Conservation (phyloP, 305 asterid genomes). For the Plantago coronopus region DNA sequence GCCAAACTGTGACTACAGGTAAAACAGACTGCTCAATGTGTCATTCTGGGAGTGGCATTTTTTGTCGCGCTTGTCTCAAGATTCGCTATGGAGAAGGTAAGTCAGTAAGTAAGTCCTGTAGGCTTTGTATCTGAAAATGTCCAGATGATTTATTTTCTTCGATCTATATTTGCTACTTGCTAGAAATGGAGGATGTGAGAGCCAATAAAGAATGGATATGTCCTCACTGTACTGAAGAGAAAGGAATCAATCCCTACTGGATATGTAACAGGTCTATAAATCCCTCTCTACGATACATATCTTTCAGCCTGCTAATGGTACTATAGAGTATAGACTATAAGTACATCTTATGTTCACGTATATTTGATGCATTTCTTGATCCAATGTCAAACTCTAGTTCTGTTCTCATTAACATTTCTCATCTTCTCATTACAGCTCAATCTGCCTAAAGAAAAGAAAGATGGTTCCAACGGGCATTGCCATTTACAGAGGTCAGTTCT, state of each 20-base stretch:
- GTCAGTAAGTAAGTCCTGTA: too few species aligned
- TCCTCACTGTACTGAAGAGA: constrained; percentile 71
- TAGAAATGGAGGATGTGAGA: constrained; percentile 75
- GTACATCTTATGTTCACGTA: too few species aligned
- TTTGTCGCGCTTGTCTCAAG: constrained; percentile 80
- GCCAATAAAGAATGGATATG: constrained; percentile 64
- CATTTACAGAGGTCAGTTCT: constrained; percentile 58
- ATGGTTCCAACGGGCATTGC: constrained; percentile 82
- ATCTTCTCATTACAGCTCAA: constrained; percentile 39
- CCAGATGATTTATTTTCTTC: constrained; percentile 9
- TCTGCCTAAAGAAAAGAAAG: constrained; percentile 64
- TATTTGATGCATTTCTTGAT: neutral
- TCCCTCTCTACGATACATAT: too few species aligned
- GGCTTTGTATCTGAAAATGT: neutral
- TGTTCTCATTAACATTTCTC: neutral
- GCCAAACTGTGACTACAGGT: constrained; percentile 38
- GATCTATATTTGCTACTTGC: constrained; percentile 21
- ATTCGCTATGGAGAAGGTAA: constrained; percentile 84
- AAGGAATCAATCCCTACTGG: constrained; percentile 70
- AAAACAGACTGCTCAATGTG: constrained; percentile 79
- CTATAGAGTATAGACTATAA: too few species aligned
- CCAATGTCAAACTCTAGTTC: neutral
- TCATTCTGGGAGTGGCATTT: constrained; percentile 64
- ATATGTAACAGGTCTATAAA: constrained; percentile 93
- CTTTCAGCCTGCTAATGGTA: too few species aligned